Evolutionary conservation across 2,329 filamentous ascomycete genomes (phyloP).

Genomic region (Simplicillium aogashimaense): DNA sequence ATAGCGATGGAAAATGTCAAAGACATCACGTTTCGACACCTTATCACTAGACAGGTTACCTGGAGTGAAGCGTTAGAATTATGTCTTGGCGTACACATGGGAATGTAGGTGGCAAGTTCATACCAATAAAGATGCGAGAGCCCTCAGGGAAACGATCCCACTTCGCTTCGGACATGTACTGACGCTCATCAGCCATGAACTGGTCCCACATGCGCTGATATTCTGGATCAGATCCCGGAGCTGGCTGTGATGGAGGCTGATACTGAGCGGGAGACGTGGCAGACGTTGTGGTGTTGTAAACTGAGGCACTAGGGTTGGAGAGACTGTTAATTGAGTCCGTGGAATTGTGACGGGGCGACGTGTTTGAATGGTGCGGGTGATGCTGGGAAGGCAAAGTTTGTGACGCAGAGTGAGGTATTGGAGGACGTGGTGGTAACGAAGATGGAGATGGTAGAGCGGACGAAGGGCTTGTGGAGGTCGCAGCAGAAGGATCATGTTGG

Average conservation of each 20-base stretch:
- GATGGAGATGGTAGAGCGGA: slow-evolving; percentile 25
- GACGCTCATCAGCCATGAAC: slow-evolving; percentile 63
- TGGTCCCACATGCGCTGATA: slow-evolving; percentile 60
- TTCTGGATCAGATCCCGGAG: slow-evolving; percentile 19
- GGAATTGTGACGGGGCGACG: too few species aligned
- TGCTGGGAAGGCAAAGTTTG: slow-evolving; percentile 27
- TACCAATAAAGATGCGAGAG: slow-evolving; percentile 74
- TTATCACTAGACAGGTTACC: slow-evolving; percentile 89
- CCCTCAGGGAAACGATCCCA: slow-evolving; percentile 75
- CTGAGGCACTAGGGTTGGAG: too few species aligned
- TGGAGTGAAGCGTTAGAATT: slow-evolving; percentile 29
- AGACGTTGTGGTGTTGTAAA: neutral
- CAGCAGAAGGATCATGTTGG: slow-evolving; percentile 18
- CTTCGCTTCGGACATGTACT: slow-evolving; percentile 66
- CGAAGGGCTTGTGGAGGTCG: slow-evolving; percentile 15
- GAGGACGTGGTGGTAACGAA: slow-evolving; percentile 37
- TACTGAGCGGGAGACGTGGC: neutral
- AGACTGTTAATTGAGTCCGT: too few species aligned
- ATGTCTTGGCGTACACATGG: slow-evolving; percentile 6
- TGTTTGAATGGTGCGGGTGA: slow-evolving; percentile 16
- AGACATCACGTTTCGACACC: slow-evolving; percentile 88
- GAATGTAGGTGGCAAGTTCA: slow-evolving; percentile 13
- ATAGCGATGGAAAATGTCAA: slow-evolving; percentile 78
- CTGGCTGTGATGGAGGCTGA: too few species aligned
- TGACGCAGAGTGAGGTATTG: slow-evolving; percentile 25